phyloP scores from a whole-genome alignment of 2,329 filamentous ascomycete species.

The Exophiala viscosa region DNA sequence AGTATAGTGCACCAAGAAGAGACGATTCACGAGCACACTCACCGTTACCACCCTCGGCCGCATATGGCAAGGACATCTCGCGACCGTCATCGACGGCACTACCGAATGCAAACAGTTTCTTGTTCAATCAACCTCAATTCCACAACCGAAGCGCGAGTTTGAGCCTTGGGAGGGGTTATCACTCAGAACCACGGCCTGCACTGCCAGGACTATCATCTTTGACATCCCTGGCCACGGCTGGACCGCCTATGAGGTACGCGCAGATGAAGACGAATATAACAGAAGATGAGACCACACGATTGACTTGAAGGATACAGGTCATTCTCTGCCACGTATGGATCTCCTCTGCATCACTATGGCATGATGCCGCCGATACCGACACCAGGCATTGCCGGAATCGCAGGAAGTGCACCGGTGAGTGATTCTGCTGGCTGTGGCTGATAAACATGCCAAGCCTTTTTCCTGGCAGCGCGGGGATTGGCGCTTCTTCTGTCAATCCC shows the following conservation, averaged over 20 bases:
- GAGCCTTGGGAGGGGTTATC: conserved; percentile 32
- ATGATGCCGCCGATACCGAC: conserved; percentile 25
- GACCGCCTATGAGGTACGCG: conserved; percentile 52
- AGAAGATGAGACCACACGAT: conserved; percentile 13
- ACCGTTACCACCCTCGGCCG: conserved; percentile 42
- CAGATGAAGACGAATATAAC: conserved; percentile 19
- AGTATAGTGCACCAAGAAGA: conserved; percentile 37
- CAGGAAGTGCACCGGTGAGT: conserved; percentile 39
- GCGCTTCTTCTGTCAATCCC: neutral
- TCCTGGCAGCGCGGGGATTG: neutral
- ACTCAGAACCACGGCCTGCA: conserved; percentile 32
- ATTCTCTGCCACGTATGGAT: conserved; percentile 61
- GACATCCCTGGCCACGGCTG: conserved; percentile 54
- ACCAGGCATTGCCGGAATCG: conserved; percentile 28
- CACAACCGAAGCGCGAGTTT: conserved; percentile 40
- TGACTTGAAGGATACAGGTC: conserved; percentile 29
- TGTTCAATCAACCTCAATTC: conserved; percentile 35
- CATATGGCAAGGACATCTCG: conserved; percentile 48
- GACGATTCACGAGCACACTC: conserved; percentile 44
- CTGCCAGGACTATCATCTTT: conserved; percentile 58
- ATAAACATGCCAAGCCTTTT: too few species aligned
- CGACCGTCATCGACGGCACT: conserved; percentile 53
- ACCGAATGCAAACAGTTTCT: conserved; percentile 39
- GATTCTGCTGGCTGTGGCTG: too few species aligned
- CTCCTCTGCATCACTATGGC: conserved; percentile 49